Percentiles rank a stretch among this genome's conserved stretches.
Conservation (phyloP, 768 basidiomycete species). For the Russula foetens region DNA sequence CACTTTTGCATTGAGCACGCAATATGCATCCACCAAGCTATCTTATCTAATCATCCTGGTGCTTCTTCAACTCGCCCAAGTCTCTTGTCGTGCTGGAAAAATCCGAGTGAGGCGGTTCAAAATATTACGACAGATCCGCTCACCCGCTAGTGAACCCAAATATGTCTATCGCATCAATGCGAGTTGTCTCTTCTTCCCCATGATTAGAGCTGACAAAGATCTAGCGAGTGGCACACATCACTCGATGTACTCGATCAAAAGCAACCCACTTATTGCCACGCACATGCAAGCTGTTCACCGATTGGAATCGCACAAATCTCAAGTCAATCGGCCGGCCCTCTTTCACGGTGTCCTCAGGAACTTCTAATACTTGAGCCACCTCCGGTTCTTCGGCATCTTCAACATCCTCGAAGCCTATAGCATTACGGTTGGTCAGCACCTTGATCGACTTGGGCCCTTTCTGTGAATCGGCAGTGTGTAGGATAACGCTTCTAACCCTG, state of each 20-base stretch:
- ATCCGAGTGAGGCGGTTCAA: not conserved
- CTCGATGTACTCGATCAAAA: not conserved
- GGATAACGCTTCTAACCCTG: slow-evolving; percentile 49
- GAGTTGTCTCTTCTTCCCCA: slow-evolving; percentile 51
- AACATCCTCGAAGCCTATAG: slow-evolving; percentile 60
- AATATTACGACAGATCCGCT: slow-evolving; percentile 20
- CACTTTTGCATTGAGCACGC: too few relatives aligned
- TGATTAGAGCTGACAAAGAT: slow-evolving; percentile 66
- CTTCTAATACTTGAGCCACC: slow-evolving; percentile 49
- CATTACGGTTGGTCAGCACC: slow-evolving; percentile 49
- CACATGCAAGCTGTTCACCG: slow-evolving; percentile 58
- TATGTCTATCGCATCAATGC: slow-evolving; percentile 61
- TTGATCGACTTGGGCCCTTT: slow-evolving; percentile 57
- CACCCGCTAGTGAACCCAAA: slow-evolving; percentile 53
- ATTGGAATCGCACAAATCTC: slow-evolving; percentile 63
- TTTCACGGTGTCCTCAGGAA: slow-evolving; percentile 41
- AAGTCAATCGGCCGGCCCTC: slow-evolving; percentile 44
- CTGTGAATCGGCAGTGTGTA: slow-evolving; percentile 33
- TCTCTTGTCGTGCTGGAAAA: slow-evolving; percentile 30
- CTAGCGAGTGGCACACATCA: slow-evolving; percentile 27
- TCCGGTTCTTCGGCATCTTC: slow-evolving; percentile 41
- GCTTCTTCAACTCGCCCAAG: slow-evolving; percentile 32
- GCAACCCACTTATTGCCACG: not conserved
- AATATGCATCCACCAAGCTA: not conserved
- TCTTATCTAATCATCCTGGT: slow-evolving; percentile 22